Conservation (phyloP, 2,329 filamentous ascomycete species). For the Neonectria hederae region DNA sequence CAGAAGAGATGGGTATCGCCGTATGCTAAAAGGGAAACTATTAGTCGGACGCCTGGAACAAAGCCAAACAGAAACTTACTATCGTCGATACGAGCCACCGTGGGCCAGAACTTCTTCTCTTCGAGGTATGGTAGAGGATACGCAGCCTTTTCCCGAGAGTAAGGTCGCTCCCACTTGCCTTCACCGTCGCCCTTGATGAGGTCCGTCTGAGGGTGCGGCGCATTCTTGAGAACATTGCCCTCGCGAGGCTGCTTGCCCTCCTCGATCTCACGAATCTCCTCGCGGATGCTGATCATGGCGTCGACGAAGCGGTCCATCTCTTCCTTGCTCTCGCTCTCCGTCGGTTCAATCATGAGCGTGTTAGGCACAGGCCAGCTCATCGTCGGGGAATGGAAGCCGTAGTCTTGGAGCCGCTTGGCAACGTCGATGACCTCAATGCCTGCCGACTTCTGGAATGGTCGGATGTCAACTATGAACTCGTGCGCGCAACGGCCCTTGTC, state of each 20-base stretch:
- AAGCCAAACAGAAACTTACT: constrained; percentile 62
- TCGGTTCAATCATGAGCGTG: constrained; percentile 98
- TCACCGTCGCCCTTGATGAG: constrained; percentile 67
- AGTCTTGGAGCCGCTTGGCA: constrained; percentile 95
- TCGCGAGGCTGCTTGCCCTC: constrained; percentile 78
- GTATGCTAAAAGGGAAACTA: background rate
- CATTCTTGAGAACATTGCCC: constrained; percentile 87
- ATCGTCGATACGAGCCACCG: constrained; percentile 86
- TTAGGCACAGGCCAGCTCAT: constrained; percentile 97
- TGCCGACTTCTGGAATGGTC: constrained; percentile 82
- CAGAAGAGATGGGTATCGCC: background rate
- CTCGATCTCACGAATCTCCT: constrained; percentile 86
- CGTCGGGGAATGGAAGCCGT: constrained; percentile 95
- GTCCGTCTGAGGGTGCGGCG: constrained; percentile 87
- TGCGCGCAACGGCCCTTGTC: constrained; percentile 87
- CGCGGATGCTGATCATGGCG: constrained; percentile 84
- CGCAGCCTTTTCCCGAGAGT: constrained; percentile 82
- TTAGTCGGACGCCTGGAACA: background rate
- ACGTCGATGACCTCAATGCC: constrained; percentile 94
- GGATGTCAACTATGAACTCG: constrained; percentile 94
- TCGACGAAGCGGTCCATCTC: constrained; percentile 95
- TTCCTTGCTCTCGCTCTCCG: constrained; percentile 89
- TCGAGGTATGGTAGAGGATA: constrained; percentile 84
- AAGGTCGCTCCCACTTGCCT: constrained; percentile 81
- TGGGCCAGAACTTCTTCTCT: constrained; percentile 99